phyloP scores from a whole-genome alignment of 73 alveolate species.

The Tetrahymena elliotti region DNA sequence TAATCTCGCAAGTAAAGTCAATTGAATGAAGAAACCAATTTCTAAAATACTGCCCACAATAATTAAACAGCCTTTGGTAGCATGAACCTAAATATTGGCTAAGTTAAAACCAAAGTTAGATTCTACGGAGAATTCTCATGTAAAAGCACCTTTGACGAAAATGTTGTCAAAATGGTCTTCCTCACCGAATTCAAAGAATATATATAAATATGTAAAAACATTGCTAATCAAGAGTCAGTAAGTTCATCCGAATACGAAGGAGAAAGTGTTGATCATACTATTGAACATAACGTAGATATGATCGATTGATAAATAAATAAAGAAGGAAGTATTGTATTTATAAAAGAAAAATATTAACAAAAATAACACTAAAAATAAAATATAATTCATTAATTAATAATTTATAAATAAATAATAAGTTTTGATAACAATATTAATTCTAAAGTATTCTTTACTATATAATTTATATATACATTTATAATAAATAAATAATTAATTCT shows the following conservation, averaged over 20 bases:
- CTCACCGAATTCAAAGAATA: neutral
- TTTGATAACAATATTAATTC: too few relatives aligned
- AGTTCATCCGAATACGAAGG: neutral
- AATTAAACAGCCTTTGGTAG: neutral
- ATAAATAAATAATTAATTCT: too few relatives aligned
- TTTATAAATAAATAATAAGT: too few relatives aligned
- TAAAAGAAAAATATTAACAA: too few relatives aligned
- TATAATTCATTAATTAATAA: too few relatives aligned
- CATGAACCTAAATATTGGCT: neutral
- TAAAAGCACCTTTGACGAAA: neutral
- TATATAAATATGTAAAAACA: neutral
- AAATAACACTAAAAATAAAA: too few relatives aligned
- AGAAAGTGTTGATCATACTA: neutral
- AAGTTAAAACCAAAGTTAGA: neutral
- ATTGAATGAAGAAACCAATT: neutral
- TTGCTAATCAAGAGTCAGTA: neutral
- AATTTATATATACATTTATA: too few relatives aligned
- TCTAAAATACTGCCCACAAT: neutral
- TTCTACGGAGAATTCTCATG: neutral
- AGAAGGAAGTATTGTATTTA: neutral
- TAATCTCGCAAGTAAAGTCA: neutral
- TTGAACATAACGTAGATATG: neutral
- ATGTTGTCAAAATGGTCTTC: neutral
- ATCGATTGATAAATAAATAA: neutral
- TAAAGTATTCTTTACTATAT: too few relatives aligned